phyloP scores from a whole-genome alignment of 345 rosid genomes.

The Cardamine chenopodiifolia region DNA sequence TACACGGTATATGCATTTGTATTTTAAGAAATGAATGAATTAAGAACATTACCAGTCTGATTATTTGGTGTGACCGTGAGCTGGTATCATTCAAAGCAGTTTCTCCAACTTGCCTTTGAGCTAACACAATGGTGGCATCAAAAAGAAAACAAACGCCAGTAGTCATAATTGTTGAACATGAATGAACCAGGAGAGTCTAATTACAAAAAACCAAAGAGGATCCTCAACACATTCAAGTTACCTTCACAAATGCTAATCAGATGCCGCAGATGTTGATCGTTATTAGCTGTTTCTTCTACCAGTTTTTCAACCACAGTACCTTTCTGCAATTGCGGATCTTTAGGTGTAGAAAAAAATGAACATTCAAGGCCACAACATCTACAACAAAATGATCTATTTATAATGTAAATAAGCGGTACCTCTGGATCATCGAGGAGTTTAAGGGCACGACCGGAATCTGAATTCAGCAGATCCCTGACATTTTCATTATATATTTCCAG shows the following conservation, averaged over 20 bases:
- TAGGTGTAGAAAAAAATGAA: neutral
- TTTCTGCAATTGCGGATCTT: slow-evolving; percentile 59
- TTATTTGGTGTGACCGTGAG: slow-evolving; percentile 96
- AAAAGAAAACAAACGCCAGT: slow-evolving; percentile 23
- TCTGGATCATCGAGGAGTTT: slow-evolving; percentile 99
- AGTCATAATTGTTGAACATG: slow-evolving; percentile 21
- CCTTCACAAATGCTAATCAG: slow-evolving; percentile 94
- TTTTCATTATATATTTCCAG: slow-evolving; percentile 96
- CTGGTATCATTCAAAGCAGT: slow-evolving; percentile 96
- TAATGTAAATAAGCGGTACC: slow-evolving; percentile 50
- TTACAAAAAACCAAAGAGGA: slow-evolving; percentile 8
- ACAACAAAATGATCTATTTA: neutral
- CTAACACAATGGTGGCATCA: slow-evolving; percentile 44
- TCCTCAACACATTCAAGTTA: slow-evolving; percentile 41
- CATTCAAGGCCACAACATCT: slow-evolving; percentile 20
- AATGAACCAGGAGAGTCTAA: neutral
- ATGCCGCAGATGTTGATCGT: slow-evolving; percentile 79
- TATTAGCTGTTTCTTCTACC: slow-evolving; percentile 83
- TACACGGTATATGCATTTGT: neutral
- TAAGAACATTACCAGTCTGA: slow-evolving; percentile 72
- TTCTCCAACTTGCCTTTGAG: slow-evolving; percentile 99
- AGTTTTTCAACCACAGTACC: slow-evolving; percentile 98
- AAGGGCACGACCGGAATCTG: slow-evolving; percentile 88
- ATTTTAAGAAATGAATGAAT: slow-evolving; percentile 6
- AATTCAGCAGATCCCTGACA: slow-evolving; percentile 86